phyloP scores from a whole-genome alignment of 768 basidiomycete genomes.

The Kwoniella newhampshirensis region DNA sequence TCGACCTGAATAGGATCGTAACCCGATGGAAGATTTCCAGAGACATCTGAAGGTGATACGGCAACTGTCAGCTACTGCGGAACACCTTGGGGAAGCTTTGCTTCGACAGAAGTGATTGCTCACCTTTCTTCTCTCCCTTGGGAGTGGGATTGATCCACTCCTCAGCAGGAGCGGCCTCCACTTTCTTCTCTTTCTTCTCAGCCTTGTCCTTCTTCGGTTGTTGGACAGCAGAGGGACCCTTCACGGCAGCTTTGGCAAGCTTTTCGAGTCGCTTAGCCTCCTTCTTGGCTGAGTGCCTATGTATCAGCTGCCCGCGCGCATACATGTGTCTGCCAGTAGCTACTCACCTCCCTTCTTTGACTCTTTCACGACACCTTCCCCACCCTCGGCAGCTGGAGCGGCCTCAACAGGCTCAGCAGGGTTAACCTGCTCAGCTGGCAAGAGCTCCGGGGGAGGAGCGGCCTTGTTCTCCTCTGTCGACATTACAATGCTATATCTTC shows the following conservation, averaged over 20 bases:
- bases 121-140: slow-evolving; percentile 91
- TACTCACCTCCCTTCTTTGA: slow-evolving; percentile 26
- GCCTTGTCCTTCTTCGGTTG: slow-evolving; percentile 65
- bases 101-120: slow-evolving; percentile 21
- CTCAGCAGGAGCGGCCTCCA: slow-evolving; percentile 60
- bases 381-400: slow-evolving; percentile 20
- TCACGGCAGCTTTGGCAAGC: slow-evolving; percentile 58
- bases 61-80: background rate
- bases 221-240: slow-evolving; percentile 56
- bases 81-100: background rate
- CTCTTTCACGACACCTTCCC: slow-evolving; percentile 5
- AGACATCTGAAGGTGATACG: slow-evolving; percentile 63
- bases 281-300: slow-evolving; percentile 64
- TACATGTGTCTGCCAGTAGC: slow-evolving; percentile 3
- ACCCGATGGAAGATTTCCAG: slow-evolving; percentile 81
- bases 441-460: slow-evolving; percentile 15
- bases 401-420: slow-evolving; percentile 10
- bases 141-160: slow-evolving; percentile 83
- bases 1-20: slow-evolving; percentile 96
- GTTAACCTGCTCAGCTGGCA: slow-evolving; percentile 27
- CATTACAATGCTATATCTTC: slow-evolving; percentile 12
- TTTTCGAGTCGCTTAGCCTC: slow-evolving; percentile 66
- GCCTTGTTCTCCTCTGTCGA: slow-evolving; percentile 20
- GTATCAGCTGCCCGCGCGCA: background rate
- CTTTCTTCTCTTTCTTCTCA: slow-evolving; percentile 72